A percentile compares a stretch with the other conserved stretches of the same genome.
Evolutionary conservation across 1,139 yeast genomes (phyloP).

Genomic region (Suhomyces bokatorum): DNA sequence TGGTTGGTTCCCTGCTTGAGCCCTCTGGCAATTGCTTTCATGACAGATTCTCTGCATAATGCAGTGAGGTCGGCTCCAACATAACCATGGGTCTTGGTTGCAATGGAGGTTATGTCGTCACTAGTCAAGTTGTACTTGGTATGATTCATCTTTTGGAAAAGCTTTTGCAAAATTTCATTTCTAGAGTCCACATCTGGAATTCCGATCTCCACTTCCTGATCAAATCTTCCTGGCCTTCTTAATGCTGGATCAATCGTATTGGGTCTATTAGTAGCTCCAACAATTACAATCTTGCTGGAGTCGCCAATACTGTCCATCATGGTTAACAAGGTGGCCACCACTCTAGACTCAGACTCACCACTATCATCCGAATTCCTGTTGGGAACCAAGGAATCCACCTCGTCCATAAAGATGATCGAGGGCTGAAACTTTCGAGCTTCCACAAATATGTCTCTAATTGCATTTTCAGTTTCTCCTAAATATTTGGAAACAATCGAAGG

Average conservation of each 20-base stretch:
- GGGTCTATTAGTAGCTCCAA: slow-evolving; percentile 81
- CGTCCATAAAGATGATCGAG: slow-evolving; percentile 83
- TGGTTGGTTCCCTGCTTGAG: slow-evolving; percentile 27
- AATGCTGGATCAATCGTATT: slow-evolving; percentile 66
- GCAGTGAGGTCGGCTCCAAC: slow-evolving; percentile 92
- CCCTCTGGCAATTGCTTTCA: slow-evolving; percentile 74
- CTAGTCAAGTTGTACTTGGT: slow-evolving; percentile 54
- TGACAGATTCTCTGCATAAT: slow-evolving; percentile 81
- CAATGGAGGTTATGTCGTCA: slow-evolving; percentile 57
- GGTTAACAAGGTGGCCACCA: slow-evolving; percentile 84
- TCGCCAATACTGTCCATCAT: slow-evolving; percentile 88
- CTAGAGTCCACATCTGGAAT: slow-evolving; percentile 74
- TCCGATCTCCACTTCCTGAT: slow-evolving; percentile 79
- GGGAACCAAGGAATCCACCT: slow-evolving; percentile 88
- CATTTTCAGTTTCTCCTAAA: slow-evolving; percentile 88
- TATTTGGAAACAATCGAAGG: slow-evolving; percentile 92
- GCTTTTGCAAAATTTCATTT: slow-evolving; percentile 60
- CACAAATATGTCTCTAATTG: slow-evolving; percentile 73
- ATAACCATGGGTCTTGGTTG: slow-evolving; percentile 71
- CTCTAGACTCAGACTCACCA: slow-evolving; percentile 86
- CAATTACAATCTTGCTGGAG: slow-evolving; percentile 67
- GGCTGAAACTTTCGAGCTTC: slow-evolving; percentile 90
- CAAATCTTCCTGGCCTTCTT: slow-evolving; percentile 74
- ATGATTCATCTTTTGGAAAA: slow-evolving; percentile 57
- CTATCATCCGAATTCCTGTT: slow-evolving; percentile 78